Percentiles rank a stretch among this genome's conserved stretches.
Conservation (phyloP, 192 early-diverging fungal genomes). For the Fimicolochytrium jonesii region DNA sequence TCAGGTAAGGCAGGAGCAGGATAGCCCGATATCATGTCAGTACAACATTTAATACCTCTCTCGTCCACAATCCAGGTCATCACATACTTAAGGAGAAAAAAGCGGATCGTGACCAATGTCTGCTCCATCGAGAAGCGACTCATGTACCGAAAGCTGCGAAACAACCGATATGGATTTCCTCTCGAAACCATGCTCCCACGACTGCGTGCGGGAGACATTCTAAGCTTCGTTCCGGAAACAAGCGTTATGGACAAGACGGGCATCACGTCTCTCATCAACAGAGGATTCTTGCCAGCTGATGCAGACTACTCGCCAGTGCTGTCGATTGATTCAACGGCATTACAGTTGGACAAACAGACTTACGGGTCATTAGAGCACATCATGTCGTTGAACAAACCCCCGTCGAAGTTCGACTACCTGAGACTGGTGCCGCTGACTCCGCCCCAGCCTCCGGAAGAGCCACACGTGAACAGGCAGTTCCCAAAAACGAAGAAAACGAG, state of each 20-base stretch:
- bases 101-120: slow-evolving; percentile 5
- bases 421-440: not conserved
- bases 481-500: not conserved
- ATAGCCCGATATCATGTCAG: no score
- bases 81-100: no score
- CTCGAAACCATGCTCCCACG: slow-evolving; percentile 22
- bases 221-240: not conserved
- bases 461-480: not conserved
- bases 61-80: no score
- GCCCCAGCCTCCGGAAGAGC: not conserved
- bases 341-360: no score
- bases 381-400: not conserved
- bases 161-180: not conserved
- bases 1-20: no score
- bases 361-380: not conserved
- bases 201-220: not conserved
- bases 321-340: not conserved
- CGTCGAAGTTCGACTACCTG: not conserved
- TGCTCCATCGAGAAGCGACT: not conserved
- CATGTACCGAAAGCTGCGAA: not conserved
- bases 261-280: slow-evolving; percentile 12
- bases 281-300: slow-evolving; percentile 14
- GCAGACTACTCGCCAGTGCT: slow-evolving; percentile 17
- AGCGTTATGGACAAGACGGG: not conserved
- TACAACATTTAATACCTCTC: no score